phyloP scores from a whole-genome alignment of 2,329 filamentous ascomycete species.

The Ophiostoma fasciatum region DNA sequence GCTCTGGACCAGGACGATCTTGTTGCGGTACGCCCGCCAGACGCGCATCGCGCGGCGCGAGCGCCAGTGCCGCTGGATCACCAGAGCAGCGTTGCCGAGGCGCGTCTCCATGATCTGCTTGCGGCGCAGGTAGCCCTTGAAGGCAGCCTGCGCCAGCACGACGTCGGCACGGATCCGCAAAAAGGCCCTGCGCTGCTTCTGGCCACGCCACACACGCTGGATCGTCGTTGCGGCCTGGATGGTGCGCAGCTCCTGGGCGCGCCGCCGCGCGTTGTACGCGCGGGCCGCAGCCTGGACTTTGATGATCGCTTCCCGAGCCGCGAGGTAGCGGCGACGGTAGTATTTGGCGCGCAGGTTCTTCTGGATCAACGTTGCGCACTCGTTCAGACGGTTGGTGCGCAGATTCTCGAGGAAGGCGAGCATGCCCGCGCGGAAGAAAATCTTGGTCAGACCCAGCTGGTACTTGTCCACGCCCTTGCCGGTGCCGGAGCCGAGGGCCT shows the following conservation, averaged over 20 bases:
- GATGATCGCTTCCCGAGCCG: slow-evolving; percentile 69
- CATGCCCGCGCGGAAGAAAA: slow-evolving; percentile 99
- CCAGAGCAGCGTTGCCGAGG: slow-evolving; percentile 75
- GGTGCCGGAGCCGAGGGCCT: slow-evolving; percentile 67
- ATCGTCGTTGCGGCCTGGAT: slow-evolving; percentile 85
- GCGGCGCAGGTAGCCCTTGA: slow-evolving; percentile 83
- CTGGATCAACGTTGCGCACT: slow-evolving; percentile 93
- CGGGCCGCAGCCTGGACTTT: slow-evolving; percentile 64
- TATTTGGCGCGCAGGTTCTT: slow-evolving; percentile 96
- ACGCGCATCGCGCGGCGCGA: slow-evolving; percentile 60
- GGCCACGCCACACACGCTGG: slow-evolving; percentile 85
- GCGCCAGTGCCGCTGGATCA: slow-evolving; percentile 86
- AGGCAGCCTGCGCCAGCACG: slow-evolving; percentile 74
- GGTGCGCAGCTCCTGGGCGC: slow-evolving; percentile 66
- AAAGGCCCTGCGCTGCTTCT: slow-evolving; percentile 76
- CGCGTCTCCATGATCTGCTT: slow-evolving; percentile 89
- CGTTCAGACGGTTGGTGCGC: slow-evolving; percentile 76
- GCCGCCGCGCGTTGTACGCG: slow-evolving; percentile 62
- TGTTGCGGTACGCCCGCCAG: slow-evolving; percentile 82
- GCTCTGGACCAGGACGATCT: slow-evolving; percentile 80
- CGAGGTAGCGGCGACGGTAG: slow-evolving; percentile 81
- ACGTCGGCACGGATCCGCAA: slow-evolving; percentile 66
- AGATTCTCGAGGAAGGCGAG: slow-evolving; percentile 93
- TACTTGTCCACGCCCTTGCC: slow-evolving; percentile 78
- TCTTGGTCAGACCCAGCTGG: slow-evolving; percentile 93